phyloP scores from a whole-genome alignment of 257 asterid genomes.

The Henckelia pumila region DNA sequence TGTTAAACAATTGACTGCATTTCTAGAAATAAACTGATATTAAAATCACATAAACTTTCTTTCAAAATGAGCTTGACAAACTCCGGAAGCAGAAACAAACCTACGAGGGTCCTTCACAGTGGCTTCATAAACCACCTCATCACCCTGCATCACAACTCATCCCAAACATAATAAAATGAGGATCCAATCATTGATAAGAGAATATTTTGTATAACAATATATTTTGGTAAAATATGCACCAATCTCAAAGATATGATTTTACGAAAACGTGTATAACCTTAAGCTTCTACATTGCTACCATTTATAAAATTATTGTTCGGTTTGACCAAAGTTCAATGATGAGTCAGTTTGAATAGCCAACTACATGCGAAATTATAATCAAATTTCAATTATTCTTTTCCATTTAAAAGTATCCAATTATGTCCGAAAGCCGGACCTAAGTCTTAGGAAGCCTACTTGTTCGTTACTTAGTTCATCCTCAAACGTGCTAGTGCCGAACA shows the following conservation, averaged over 20 bases:
- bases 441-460: too few relatives aligned
- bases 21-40: conserved; percentile 32
- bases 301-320: too few relatives aligned
- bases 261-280: neutral
- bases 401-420: too few relatives aligned
- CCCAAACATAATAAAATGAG: neutral
- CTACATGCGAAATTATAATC: too few relatives aligned
- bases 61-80: conserved; percentile 11
- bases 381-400: too few relatives aligned
- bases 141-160: conserved; percentile 50
- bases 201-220: neutral
- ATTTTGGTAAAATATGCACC: neutral
- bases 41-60: conserved; percentile 11
- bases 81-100: conserved; percentile 37
- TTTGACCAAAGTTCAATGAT: too few relatives aligned
- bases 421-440: too few relatives aligned
- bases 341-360: too few relatives aligned
- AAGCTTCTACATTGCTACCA: neutral
- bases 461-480: neutral
- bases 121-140: conserved; percentile 82
- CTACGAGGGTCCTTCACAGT: conserved; percentile 71
- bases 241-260: neutral
- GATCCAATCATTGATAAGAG: neutral
- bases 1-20: conserved; percentile 74
- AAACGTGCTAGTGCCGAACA: neutral